phyloP scores from a whole-genome alignment of 2,329 filamentous ascomycete genomes.

The Emmonsiellopsis sp. region DNA sequence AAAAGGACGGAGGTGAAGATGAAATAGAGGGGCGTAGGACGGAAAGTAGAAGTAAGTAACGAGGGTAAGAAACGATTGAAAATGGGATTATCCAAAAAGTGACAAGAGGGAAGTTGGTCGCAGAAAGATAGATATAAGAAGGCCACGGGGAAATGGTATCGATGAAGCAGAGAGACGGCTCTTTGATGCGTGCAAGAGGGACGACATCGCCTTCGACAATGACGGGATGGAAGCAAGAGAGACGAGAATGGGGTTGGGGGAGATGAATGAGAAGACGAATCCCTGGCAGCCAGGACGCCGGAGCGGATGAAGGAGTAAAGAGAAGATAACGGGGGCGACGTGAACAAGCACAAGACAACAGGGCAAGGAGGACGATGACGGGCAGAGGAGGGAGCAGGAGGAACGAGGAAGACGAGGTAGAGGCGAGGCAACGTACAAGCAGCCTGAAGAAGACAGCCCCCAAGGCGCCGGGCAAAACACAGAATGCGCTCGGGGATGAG shows the following conservation, averaged over 20 bases:
- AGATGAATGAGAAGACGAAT: neutral
- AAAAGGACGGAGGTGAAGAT: conserved; percentile 15
- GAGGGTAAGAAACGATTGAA: neutral
- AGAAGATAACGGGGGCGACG: conserved; percentile 11
- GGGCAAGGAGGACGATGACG: conserved; percentile 5
- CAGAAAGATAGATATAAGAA: neutral
- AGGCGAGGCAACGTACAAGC: conserved; percentile 36
- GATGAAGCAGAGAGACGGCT: neutral
- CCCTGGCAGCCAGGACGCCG: conserved; percentile 10
- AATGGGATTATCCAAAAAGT: neutral
- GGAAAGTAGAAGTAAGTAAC: conserved; percentile 10
- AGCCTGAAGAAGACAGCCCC: conserved; percentile 22
- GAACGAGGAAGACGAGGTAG: conserved; percentile 10
- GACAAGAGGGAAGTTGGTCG: neutral
- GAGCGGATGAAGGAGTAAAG: conserved; percentile 10
- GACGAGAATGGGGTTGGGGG: neutral
- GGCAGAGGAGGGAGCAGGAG: conserved; percentile 8
- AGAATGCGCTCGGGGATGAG: neutral
- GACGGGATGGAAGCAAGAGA: neutral
- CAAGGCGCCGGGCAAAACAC: conserved; percentile 4
- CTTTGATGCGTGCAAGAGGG: neutral
- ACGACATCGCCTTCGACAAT: neutral
- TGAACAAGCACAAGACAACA: conserved; percentile 12
- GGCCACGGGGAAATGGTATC: neutral
- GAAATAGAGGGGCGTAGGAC: conserved; percentile 14